A percentile compares a stretch with the other conserved stretches of the same genome.
phyloP scores from a whole-genome alignment of 192 early-diverging fungal genomes.

The Backusella westeae region DNA sequence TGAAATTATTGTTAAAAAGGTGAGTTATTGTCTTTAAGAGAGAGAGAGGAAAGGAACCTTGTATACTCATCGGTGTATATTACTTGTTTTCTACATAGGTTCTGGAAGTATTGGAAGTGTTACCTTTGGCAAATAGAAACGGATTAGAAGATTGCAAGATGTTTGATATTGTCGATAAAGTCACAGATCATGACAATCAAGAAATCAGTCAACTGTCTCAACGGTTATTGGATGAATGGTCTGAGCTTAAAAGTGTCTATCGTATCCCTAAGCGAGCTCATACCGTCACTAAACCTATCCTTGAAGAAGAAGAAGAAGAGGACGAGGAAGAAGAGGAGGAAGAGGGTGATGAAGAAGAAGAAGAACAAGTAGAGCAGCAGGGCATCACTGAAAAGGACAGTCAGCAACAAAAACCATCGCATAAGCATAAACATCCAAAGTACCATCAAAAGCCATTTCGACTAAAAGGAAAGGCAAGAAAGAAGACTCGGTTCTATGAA shows the following conservation, averaged over 20 bases:
- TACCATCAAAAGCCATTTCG: background rate
- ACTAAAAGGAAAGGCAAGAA: background rate
- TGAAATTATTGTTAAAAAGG: slow-evolving; percentile 7
- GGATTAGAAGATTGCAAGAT: slow-evolving; percentile 74
- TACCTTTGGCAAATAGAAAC: slow-evolving; percentile 82
- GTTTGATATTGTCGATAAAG: slow-evolving; percentile 59
- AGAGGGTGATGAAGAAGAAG: background rate
- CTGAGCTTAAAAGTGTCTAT: slow-evolving; percentile 49
- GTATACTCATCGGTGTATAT: background rate
- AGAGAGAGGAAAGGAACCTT: slow-evolving; percentile 55
- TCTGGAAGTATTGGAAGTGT: slow-evolving; percentile 55
- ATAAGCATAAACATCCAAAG: background rate
- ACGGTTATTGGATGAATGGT: slow-evolving; percentile 50
- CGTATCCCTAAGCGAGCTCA: slow-evolving; percentile 52
- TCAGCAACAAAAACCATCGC: background rate
- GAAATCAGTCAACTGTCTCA: slow-evolving; percentile 48
- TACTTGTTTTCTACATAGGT: slow-evolving; percentile 14
- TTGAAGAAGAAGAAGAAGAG: slow-evolving; percentile 15
- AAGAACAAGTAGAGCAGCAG: background rate
- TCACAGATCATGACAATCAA: slow-evolving; percentile 49
- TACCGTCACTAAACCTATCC: background rate
- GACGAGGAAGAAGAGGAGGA: background rate
- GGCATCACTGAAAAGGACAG: background rate
- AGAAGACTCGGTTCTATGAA: slow-evolving; percentile 10
- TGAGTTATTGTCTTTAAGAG: slow-evolving; percentile 30